phyloP scores from a whole-genome alignment of 768 basidiomycete species.

The Gloeopeniophorella convolvens region DNA sequence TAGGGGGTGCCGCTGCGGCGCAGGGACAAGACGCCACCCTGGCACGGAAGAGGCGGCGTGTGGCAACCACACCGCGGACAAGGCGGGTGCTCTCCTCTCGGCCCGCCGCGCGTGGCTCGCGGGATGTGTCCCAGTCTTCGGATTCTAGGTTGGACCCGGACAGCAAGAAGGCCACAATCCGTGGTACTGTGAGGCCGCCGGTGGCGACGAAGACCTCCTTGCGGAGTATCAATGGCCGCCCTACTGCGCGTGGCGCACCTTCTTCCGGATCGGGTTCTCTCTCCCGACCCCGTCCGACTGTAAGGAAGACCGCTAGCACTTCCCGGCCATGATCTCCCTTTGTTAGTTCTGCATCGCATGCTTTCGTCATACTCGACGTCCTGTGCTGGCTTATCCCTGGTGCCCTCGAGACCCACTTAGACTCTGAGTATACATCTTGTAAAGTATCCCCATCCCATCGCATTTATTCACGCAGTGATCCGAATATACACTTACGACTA shows the following conservation, averaged over 20 bases:
- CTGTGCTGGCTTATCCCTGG: too few species aligned
- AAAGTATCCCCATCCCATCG: constrained; percentile 8
- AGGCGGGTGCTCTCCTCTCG: neutral
- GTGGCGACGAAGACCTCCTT: constrained; percentile 17
- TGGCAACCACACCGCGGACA: neutral
- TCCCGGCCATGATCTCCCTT: constrained; percentile 8
- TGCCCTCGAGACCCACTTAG: constrained; percentile 2
- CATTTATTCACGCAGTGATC: neutral
- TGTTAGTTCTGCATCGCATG: neutral
- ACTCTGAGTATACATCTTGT: constrained; percentile 10
- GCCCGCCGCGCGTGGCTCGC: neutral
- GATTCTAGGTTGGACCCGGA: constrained; percentile 1
- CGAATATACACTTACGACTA: constrained; percentile 4
- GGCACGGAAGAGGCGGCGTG: constrained; percentile 16
- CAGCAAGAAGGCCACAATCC: neutral
- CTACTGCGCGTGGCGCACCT: neutral
- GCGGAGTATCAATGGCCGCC: constrained; percentile 3
- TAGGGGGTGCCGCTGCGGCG: neutral
- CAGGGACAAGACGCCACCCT: constrained; percentile 1
- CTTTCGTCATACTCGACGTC: too few species aligned
- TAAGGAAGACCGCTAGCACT: neutral
- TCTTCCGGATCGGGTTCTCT: neutral
- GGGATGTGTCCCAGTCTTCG: neutral
- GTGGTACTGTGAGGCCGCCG: neutral
- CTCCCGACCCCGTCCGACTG: constrained; percentile 1